Conservation (phyloP, 2,329 filamentous ascomycete genomes). For the Botryotinia globosa region DNA sequence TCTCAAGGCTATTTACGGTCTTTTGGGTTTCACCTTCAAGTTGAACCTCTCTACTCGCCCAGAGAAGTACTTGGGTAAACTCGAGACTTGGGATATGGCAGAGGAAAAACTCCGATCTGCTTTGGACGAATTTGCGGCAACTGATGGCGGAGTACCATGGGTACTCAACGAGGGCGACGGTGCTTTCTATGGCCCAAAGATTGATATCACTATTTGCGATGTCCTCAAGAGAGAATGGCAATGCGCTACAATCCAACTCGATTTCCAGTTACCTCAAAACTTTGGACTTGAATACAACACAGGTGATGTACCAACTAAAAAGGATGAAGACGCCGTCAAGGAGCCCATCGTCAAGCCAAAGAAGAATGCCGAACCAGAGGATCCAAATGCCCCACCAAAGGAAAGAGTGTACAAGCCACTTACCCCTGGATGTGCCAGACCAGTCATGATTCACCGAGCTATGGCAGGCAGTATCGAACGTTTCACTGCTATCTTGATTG, state of each 20-base stretch:
- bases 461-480: conserved; percentile 70
- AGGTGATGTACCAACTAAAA: conserved; percentile 55
- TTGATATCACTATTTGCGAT: conserved; percentile 92
- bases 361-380: conserved; percentile 42
- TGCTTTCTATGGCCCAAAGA: conserved; percentile 98
- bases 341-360: conserved; percentile 41
- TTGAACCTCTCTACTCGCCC: conserved; percentile 87
- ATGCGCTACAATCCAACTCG: conserved; percentile 91
- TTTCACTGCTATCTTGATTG: conserved; percentile 72
- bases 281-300: conserved; percentile 88
- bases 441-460: conserved; percentile 84
- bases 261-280: conserved; percentile 81
- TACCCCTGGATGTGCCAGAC: conserved; percentile 69
- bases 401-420: conserved; percentile 50
- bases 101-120: conserved; percentile 78
- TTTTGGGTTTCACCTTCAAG: conserved; percentile 88
- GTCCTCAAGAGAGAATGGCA: conserved; percentile 81
- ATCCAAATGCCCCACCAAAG: conserved; percentile 43
- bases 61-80: conserved; percentile 84
- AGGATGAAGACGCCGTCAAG: conserved; percentile 36
- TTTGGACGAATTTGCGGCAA: conserved; percentile 69
- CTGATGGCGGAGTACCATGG: conserved; percentile 65
- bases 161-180: conserved; percentile 91
- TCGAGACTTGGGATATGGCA: conserved; percentile 85
- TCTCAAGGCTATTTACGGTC: conserved; percentile 72